These are phyloP conservation scores for Rhododendron williamsianum DNA, from an alignment of 148 eudicot genomes.

Conservation along the genomic window DNA sequence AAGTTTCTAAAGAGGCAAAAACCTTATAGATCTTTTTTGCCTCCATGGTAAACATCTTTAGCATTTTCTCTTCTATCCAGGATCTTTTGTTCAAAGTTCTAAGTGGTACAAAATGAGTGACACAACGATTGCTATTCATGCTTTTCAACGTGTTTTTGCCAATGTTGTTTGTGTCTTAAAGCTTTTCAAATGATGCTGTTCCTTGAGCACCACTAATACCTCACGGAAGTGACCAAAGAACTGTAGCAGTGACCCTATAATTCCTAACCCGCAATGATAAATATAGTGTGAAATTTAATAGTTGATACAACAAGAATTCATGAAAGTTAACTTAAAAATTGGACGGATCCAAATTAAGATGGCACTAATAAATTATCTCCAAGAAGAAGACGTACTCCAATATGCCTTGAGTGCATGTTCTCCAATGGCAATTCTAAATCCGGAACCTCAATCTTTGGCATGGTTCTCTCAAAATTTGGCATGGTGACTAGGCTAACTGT, in stretches of 20 bases:
- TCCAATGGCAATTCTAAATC: conserved; percentile 32
- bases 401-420: conserved; percentile 26
- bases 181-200: not conserved
- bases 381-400: conserved; percentile 34
- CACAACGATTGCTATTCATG: not conserved
- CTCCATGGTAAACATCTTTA: not conserved
- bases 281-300: not conserved
- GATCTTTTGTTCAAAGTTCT: not conserved
- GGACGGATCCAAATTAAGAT: not conserved
- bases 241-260: not conserved
- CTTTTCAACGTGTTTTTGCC: not conserved
- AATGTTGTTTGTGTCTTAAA: not conserved
- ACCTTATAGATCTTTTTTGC: not conserved
- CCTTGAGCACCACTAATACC: not conserved
- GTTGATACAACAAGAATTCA: not conserved
- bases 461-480: conserved; percentile 28
- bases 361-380: not conserved
- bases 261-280: not conserved
- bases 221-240: not conserved
- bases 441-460: conserved; percentile 34
- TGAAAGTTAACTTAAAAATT: not conserved
- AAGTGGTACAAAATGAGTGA: not conserved
- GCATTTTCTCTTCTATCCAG: not conserved
- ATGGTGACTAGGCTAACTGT: conserved; percentile 19
- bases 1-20: not conserved